These are phyloP conservation scores for Brettanomyces bruxellensis DNA, from an alignment of 805 yeast species.

Conservation along the genomic window DNA sequence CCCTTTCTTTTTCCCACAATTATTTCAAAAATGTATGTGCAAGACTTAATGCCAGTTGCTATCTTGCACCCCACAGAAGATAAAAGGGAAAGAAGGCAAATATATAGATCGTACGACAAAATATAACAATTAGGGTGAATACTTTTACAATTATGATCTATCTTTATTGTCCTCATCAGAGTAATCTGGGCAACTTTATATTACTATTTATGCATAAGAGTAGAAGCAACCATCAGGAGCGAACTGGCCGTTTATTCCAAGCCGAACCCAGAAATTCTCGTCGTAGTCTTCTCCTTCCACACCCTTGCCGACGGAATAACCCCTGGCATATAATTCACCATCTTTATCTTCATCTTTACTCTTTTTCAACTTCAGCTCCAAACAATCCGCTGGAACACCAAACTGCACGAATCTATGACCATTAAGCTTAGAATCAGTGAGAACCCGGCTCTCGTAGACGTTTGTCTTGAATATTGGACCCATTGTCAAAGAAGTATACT, in stretches of 20 bases:
- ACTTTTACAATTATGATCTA: no score
- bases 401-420: conserved; percentile 20
- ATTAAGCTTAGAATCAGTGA: conserved; percentile 21
- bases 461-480: conserved; percentile 58
- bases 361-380: conserved; percentile 47
- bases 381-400: conserved; percentile 52
- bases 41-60: no score
- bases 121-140: no score
- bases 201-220: conserved; percentile 12
- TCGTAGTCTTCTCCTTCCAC: conserved; percentile 18
- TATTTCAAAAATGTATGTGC: no score
- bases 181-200: no score
- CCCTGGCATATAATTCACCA: conserved; percentile 51
- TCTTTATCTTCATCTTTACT: conserved; percentile 27
- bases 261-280: conserved; percentile 42
- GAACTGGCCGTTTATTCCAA: conserved; percentile 47
- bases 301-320: conserved; percentile 53
- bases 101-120: no score
- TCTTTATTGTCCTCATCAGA: no score
- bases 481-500: conserved; percentile 32
- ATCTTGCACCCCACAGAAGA: no score
- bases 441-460: conserved; percentile 49
- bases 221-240: conserved; percentile 71
- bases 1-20: no score
- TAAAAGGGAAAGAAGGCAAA: no score